phyloP scores from a whole-genome alignment of 1,284 basidiomycete genomes.

The Gomphus bonarii region DNA sequence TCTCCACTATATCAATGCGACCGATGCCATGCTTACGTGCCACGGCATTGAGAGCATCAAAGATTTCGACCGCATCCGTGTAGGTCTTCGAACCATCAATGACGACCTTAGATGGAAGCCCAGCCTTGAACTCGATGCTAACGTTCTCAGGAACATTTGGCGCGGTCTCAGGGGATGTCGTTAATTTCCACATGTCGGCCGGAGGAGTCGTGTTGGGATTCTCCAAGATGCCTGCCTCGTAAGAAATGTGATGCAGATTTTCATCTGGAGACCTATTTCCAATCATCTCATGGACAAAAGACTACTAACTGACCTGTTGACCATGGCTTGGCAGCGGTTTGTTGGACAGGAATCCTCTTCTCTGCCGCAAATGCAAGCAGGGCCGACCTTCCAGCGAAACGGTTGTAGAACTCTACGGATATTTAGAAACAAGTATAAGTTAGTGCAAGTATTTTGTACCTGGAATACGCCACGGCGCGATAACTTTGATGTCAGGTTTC shows the following conservation, averaged over 20 bases:
- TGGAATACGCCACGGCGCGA: slow-evolving; percentile 96
- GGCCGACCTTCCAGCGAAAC: slow-evolving; percentile 91
- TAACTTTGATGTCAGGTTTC: slow-evolving; percentile 97
- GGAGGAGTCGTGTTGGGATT: slow-evolving; percentile 95
- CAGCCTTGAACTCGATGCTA: slow-evolving; percentile 76
- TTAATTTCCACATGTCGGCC: slow-evolving; percentile 99
- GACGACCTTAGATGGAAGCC: slow-evolving; percentile 77
- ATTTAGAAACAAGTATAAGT: neutral
- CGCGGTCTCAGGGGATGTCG: slow-evolving; percentile 74
- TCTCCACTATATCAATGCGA: slow-evolving; percentile 98
- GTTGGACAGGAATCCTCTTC: slow-evolving; percentile 87
- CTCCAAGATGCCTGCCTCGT: slow-evolving; percentile 98
- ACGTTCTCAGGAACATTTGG: slow-evolving; percentile 77
- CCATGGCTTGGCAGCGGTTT: slow-evolving; percentile 98
- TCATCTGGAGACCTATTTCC: slow-evolving; percentile 50
- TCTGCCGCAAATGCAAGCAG: slow-evolving; percentile 86
- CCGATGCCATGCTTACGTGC: slow-evolving; percentile 94
- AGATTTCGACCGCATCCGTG: slow-evolving; percentile 94
- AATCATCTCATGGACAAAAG: neutral
- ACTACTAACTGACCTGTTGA: slow-evolving; percentile 52
- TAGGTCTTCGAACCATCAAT: slow-evolving; percentile 42
- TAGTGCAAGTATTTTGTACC: slow-evolving; percentile 31
- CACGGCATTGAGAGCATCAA: slow-evolving; percentile 85
- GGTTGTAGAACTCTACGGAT: slow-evolving; percentile 85
- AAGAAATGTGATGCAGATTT: slow-evolving; percentile 99